Evolutionary conservation across 2,329 filamentous ascomycete genomes (phyloP).

Genomic region (Penicillium sp.): DNA sequence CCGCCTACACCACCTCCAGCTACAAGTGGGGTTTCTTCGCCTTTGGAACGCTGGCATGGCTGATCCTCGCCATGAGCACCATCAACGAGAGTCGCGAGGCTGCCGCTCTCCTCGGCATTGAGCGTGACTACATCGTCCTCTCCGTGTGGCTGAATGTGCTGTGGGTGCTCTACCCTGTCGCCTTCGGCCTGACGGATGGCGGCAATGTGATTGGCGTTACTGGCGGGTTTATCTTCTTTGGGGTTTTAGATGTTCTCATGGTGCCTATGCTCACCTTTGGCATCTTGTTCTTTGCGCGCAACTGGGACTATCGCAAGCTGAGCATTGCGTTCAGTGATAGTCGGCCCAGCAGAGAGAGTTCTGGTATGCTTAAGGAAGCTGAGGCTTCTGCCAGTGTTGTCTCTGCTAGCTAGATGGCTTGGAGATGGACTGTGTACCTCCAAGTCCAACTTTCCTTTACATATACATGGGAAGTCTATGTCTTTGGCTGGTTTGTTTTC

Average conservation of each 20-base stretch:
- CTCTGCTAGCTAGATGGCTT: too few species aligned
- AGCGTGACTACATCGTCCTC: slow-evolving; percentile 48
- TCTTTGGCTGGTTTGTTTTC: too few species aligned
- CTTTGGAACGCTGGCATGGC: slow-evolving; percentile 51
- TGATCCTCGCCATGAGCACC: slow-evolving; percentile 49
- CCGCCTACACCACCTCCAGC: slow-evolving; percentile 48
- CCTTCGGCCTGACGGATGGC: slow-evolving; percentile 54
- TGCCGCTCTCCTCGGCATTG: slow-evolving; percentile 45
- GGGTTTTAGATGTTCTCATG: slow-evolving; percentile 53
- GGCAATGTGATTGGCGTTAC: slow-evolving; percentile 52
- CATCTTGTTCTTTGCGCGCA: slow-evolving; percentile 30
- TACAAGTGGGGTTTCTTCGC: slow-evolving; percentile 61
- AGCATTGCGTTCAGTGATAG: slow-evolving; percentile 56
- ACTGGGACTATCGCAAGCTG: slow-evolving; percentile 53
- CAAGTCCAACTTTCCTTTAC: too few species aligned
- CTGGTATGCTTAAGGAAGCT: too few species aligned
- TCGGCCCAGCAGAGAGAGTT: too few species aligned
- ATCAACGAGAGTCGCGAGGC: slow-evolving; percentile 40
- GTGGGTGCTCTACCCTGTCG: slow-evolving; percentile 49
- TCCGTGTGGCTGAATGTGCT: slow-evolving; percentile 47
- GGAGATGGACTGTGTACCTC: too few species aligned
- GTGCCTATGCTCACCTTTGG: slow-evolving; percentile 47
- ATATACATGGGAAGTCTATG: too few species aligned
- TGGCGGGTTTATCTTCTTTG: slow-evolving; percentile 52
- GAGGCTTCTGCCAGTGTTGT: too few species aligned